Conservation (phyloP, 805 yeast genomes). For the Jamesozyma piceae region DNA sequence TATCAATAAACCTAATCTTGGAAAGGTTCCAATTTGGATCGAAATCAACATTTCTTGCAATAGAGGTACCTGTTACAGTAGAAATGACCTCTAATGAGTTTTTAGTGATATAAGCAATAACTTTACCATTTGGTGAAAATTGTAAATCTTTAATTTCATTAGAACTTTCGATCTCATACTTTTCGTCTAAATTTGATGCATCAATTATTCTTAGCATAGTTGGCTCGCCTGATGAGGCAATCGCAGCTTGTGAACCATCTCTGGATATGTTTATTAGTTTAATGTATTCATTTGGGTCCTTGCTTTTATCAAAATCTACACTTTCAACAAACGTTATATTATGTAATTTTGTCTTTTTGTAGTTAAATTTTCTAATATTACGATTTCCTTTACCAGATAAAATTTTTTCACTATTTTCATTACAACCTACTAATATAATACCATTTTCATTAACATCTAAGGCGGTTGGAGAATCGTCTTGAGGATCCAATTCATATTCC, state of each 20-base stretch:
- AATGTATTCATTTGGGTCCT: slow-evolving; percentile 46
- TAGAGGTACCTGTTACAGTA: slow-evolving; percentile 33
- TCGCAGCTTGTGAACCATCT: slow-evolving; percentile 52
- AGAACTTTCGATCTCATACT: slow-evolving; percentile 41
- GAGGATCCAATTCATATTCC: slow-evolving; percentile 48
- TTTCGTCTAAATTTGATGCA: slow-evolving; percentile 43
- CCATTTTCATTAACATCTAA: slow-evolving; percentile 37
- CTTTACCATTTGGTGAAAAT: slow-evolving; percentile 56
- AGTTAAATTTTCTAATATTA: slow-evolving; percentile 59
- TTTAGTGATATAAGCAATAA: slow-evolving; percentile 53
- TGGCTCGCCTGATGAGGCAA: slow-evolving; percentile 59
- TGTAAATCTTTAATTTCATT: slow-evolving; percentile 54
- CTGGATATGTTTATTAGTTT: slow-evolving; percentile 50
- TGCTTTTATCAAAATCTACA: slow-evolving; percentile 45
- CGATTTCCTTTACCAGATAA: slow-evolving; percentile 50
- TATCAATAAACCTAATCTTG: slow-evolving; percentile 30
- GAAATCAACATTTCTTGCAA: slow-evolving; percentile 28
- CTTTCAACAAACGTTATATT: slow-evolving; percentile 44
- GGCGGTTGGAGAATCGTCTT: slow-evolving; percentile 82
- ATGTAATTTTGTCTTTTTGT: slow-evolving; percentile 37
- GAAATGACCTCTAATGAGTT: slow-evolving; percentile 39
- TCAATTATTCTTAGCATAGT: slow-evolving; percentile 53
- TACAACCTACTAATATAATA: slow-evolving; percentile 61
- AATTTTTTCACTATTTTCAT: slow-evolving; percentile 54
- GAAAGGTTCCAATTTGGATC: slow-evolving; percentile 24